Evolutionary conservation across 306 rosid genomes (phyloP), one percentile per base, ranked within the genome.

Genomic region (Pueraria montana): DNA sequence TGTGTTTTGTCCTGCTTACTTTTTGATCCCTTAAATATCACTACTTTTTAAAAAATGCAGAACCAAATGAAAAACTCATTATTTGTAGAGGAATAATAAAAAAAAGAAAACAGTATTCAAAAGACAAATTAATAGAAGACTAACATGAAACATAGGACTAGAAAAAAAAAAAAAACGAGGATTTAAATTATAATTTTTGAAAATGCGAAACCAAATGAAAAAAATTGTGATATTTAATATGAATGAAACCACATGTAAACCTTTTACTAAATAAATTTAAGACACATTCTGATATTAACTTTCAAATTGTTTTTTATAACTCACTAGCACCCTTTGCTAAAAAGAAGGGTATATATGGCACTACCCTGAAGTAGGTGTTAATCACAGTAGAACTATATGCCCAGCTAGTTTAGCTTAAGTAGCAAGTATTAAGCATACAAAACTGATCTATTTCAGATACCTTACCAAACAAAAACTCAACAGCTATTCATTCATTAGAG

Each of bases 401-500:
- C 40, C 17, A 46, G 40, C 72, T 80, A 45, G n/a, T n/a, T 64
- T 26, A n/a, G 61, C 27, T 64, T 26, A 10, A 45, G 34, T 40
- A 53, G 12, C 6, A 30, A 20, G 20, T 69, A n/a, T n/a, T n/a
- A n/a, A n/a, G n/a, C n/a, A 80, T 26, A 43, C 43, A 53, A 36
- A 61, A 59, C 72, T 43, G n/a, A 21, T 61, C 42, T 78, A 52
- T 81, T 61, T 72, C 21, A 48, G 5, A 56, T 48, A 58, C 50
- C 72, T 26, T 6, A 30, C 26, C 42, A 73, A 36, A 26, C 76
- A 45, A n/a, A 72, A 78, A 79, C 64, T 30, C 17, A 23, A 46
- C 20, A 23, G 59, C 26, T 26, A 9, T 72, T n/a, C 69, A 30
- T 63, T 24, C 38, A 65, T 4, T 23, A 63, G 62, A 26, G 71